Percentiles rank a stretch among this genome's conserved stretches.
These are phyloP conservation scores for Remersonia thermophila DNA, from an alignment of 2,329 filamentous ascomycete species.

Conservation along the genomic window DNA sequence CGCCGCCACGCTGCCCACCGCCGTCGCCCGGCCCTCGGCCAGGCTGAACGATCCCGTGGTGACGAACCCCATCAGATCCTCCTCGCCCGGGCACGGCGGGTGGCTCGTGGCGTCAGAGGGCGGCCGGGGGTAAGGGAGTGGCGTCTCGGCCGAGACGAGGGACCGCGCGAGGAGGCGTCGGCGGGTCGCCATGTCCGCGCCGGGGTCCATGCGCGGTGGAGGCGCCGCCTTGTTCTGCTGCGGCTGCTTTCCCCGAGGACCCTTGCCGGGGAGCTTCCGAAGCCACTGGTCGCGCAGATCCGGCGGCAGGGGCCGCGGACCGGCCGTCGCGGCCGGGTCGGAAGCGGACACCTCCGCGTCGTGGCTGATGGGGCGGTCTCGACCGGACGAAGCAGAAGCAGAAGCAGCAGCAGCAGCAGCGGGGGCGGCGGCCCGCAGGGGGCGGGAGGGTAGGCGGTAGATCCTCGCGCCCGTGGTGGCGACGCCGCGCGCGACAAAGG, in stretches of 20 bases:
- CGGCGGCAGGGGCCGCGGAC: constrained; percentile 23
- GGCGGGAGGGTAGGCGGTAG: constrained; percentile 61
- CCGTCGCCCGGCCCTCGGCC: constrained; percentile 60
- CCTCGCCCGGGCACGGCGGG: constrained; percentile 56
- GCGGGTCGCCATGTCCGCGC: constrained; percentile 13
- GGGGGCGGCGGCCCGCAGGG: constrained; percentile 5
- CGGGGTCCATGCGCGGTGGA: constrained; percentile 19
- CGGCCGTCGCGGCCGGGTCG: constrained; percentile 21
- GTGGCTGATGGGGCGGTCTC: no score
- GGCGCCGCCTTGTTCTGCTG: constrained; percentile 14
- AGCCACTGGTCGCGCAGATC: constrained; percentile 63
- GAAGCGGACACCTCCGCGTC: constrained; percentile 32
- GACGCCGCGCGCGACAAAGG: constrained; percentile 56
- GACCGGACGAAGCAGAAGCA: no score
- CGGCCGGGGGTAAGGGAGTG: constrained; percentile 25
- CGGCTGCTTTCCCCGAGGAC: constrained; percentile 14
- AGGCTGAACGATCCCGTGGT: constrained; percentile 79
- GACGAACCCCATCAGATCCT: constrained; percentile 79
- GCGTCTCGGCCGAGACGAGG: constrained; percentile 30
- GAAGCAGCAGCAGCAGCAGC: no score
- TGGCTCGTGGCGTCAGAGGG: constrained; percentile 30
- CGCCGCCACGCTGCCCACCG: constrained; percentile 58
- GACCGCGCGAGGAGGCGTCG: constrained; percentile 29
- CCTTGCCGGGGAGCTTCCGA: constrained; percentile 13
- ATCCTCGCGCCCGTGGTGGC: constrained; percentile 64